Conservation (phyloP, 352 stramenopile genomes). For the Phytophthora vignae region DNA sequence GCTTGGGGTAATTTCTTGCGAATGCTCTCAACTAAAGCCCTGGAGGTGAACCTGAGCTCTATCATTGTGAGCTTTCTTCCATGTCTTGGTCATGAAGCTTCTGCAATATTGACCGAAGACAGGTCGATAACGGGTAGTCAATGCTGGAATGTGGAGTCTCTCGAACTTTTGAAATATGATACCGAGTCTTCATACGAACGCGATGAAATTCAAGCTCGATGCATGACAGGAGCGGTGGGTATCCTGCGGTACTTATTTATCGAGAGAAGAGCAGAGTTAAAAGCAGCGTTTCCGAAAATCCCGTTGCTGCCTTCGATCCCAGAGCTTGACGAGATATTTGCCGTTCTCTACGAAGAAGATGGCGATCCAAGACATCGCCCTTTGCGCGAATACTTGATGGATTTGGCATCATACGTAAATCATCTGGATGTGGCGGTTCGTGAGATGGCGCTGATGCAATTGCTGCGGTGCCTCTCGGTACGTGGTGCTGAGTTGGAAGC, state of each 20-base stretch:
- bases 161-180: conserved; percentile 29
- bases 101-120: conserved; percentile 48
- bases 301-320: conserved; percentile 71
- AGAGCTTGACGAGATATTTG: conserved; percentile 75
- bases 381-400: conserved; percentile 62
- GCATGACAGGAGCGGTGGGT: conserved; percentile 39
- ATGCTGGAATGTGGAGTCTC: conserved; percentile 57
- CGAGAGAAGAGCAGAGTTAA: conserved; percentile 67
- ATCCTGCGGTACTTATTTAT: conserved; percentile 83
- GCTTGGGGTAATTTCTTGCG: conserved; percentile 84
- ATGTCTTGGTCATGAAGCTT: conserved; percentile 64
- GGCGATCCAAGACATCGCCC: conserved; percentile 59
- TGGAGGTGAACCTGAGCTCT: conserved; percentile 86
- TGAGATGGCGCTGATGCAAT: conserved; percentile 76
- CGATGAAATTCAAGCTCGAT: conserved; percentile 24
- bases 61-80: conserved; percentile 89
- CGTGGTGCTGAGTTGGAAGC: conserved; percentile 64
- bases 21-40: conserved; percentile 80
- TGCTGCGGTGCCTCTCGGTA: conserved; percentile 72
- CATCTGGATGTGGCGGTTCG: conserved; percentile 85
- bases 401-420: conserved; percentile 69
- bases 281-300: conserved; percentile 70
- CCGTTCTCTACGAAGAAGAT: conserved; percentile 60
- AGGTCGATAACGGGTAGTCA: conserved; percentile 25
- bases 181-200: conserved; percentile 15